A percentile compares a stretch with the other conserved stretches of the same genome.
Conservation (phyloP, 2,329 filamentous ascomycete species). For the Decorospora gaudefroyi region DNA sequence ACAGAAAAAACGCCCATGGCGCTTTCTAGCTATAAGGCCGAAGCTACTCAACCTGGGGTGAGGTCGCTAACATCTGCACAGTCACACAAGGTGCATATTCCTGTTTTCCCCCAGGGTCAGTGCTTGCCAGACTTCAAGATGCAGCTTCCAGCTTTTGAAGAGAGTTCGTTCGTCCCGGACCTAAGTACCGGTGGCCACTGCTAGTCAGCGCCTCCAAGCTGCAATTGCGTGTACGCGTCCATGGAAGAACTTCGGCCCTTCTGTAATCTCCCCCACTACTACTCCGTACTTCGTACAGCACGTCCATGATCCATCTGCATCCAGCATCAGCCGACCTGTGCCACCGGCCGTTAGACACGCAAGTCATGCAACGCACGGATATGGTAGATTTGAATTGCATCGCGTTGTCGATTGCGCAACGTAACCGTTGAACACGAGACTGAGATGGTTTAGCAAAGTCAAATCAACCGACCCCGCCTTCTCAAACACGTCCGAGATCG, state of each 20-base stretch:
- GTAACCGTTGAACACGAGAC: slow-evolving; percentile 11
- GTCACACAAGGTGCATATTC: slow-evolving; percentile 13
- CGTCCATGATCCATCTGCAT: slow-evolving; percentile 1
- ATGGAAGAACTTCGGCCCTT: slow-evolving; percentile 1
- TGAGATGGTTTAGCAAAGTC: slow-evolving; percentile 11
- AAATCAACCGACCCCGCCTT: slow-evolving; percentile 3
- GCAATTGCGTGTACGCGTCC: background rate
- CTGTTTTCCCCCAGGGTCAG: slow-evolving; percentile 6
- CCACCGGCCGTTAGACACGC: slow-evolving; percentile 3
- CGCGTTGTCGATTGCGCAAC: slow-evolving; percentile 4
- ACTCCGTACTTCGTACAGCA: background rate
- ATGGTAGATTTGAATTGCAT: background rate
- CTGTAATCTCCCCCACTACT: no score
- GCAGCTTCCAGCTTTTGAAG: background rate
- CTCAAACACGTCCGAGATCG: slow-evolving; percentile 5
- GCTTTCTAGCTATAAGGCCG: slow-evolving; percentile 13
- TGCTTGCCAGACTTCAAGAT: background rate
- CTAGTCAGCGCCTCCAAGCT: background rate
- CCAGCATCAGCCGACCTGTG: background rate
- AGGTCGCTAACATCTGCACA: slow-evolving; percentile 6
- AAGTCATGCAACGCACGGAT: background rate
- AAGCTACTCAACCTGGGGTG: slow-evolving; percentile 9
- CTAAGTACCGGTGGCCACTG: background rate
- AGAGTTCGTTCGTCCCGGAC: slow-evolving; percentile 1
- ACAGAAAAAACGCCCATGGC: slow-evolving; percentile 7